Conservation (phyloP, 495 filamentous ascomycete species). For the Lasiosphaeris hirsuta region DNA sequence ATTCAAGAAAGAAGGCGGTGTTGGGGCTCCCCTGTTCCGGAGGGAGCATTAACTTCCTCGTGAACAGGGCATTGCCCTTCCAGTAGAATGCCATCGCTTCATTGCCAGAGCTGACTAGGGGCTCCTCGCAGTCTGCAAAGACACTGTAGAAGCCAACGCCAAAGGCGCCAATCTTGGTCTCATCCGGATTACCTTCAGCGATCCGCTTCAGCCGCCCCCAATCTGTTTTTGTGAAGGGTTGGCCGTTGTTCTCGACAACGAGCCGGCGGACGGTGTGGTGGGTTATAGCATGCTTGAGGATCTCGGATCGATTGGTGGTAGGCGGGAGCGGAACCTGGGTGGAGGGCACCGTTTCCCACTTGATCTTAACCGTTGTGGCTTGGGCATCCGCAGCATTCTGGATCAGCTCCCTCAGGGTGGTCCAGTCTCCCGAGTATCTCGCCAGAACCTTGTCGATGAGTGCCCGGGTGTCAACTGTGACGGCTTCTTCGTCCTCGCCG, state of each 20-base stretch:
- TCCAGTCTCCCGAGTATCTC: slow-evolving; percentile 92
- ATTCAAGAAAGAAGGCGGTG: slow-evolving; percentile 90
- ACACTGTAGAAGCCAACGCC: slow-evolving; percentile 99
- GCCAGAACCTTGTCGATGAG: slow-evolving; percentile 97
- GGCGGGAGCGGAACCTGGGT: slow-evolving; percentile 67
- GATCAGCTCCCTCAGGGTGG: slow-evolving; percentile 82
- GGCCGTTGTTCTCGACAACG: slow-evolving; percentile 85
- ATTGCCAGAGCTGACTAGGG: slow-evolving; percentile 86
- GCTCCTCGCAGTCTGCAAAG: slow-evolving; percentile 96
- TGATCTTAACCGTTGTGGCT: slow-evolving; percentile 83
- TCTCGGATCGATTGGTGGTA: slow-evolving; percentile 60
- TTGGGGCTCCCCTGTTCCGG: slow-evolving; percentile 58
- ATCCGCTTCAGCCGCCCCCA: slow-evolving; percentile 94
- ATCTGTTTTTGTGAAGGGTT: slow-evolving; percentile 79
- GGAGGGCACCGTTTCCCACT: slow-evolving; percentile 84
- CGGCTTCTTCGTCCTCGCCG: slow-evolving; percentile 90
- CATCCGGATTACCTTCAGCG: slow-evolving; percentile 96
- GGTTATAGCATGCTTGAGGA: slow-evolving; percentile 75
- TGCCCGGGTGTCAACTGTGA: slow-evolving; percentile 94
- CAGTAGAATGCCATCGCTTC: slow-evolving; percentile 98
- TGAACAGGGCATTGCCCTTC: slow-evolving; percentile 94
- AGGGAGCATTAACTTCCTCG: slow-evolving; percentile 69
- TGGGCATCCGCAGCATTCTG: slow-evolving; percentile 97
- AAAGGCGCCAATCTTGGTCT: slow-evolving; percentile 98
- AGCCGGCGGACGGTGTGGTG: slow-evolving; percentile 81